Evolutionary conservation across 225 moss, liverwort and hornwort genomes (phyloP).

Genomic region (Physcomitrellopsis africana): DNA sequence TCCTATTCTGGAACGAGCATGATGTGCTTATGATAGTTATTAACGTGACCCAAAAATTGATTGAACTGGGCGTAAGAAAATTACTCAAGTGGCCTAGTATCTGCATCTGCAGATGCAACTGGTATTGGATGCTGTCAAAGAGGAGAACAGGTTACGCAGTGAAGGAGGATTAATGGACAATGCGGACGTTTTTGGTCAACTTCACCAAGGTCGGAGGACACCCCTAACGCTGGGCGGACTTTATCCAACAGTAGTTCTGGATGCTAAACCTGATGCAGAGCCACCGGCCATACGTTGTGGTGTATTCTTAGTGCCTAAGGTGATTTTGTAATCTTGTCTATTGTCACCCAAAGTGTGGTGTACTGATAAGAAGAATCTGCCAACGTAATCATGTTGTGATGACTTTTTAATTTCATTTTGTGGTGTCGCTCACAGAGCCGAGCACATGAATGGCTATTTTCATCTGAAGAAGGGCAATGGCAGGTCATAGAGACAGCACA

Average conservation of each 20-base stretch:
- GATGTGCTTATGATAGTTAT: background rate
- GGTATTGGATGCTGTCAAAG: conserved; percentile 57
- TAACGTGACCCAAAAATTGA: background rate
- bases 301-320: conserved; percentile 91
- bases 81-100: conserved; percentile 19
- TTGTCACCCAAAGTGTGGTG: conserved; percentile 3
- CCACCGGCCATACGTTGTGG: conserved; percentile 68
- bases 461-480: conserved; percentile 93
- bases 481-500: conserved; percentile 79
- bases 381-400: background rate
- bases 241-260: conserved; percentile 72
- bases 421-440: conserved; percentile 59
- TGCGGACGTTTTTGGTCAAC: conserved; percentile 55
- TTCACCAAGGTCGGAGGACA: conserved; percentile 72
- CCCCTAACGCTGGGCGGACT: conserved; percentile 55
- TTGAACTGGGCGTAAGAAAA: conserved; percentile 7
- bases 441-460: conserved; percentile 91
- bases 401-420: conserved; percentile 4
- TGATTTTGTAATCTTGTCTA: conserved; percentile 30
- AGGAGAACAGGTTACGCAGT: conserved; percentile 66
- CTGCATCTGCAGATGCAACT: conserved; percentile 61
- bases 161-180: conserved; percentile 37
- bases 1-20: background rate
- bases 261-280: conserved; percentile 78
- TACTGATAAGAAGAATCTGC: conserved; percentile 1